phyloP scores from a whole-genome alignment of 495 filamentous ascomycete species.

The Astrothelium subdiscretum region DNA sequence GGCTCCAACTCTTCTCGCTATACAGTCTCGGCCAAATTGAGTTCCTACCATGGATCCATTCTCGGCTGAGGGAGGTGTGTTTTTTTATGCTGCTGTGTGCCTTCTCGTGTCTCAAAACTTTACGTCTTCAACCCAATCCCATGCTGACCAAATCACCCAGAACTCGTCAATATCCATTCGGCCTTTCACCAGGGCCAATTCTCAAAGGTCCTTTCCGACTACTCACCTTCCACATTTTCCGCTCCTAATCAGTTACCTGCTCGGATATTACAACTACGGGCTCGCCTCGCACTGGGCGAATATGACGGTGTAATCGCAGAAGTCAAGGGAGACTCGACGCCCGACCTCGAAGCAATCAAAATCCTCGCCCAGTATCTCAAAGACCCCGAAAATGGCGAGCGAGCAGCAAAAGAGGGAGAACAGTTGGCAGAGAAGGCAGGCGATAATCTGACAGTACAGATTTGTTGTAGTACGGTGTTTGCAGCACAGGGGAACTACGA shows the following conservation, averaged over 20 bases:
- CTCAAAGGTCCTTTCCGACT: conserved; percentile 60
- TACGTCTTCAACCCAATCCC: conserved; percentile 8
- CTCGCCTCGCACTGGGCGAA: conserved; percentile 70
- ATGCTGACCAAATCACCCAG: conserved; percentile 31
- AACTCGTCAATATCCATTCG: conserved; percentile 91
- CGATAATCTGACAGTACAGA: conserved; percentile 73
- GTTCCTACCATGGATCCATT: conserved; percentile 96
- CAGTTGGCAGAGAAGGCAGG: conserved; percentile 48
- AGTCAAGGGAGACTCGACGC: conserved; percentile 47
- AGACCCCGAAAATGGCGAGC: conserved; percentile 40
- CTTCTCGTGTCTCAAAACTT: neutral
- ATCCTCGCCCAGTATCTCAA: conserved; percentile 58
- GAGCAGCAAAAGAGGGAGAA: conserved; percentile 52
- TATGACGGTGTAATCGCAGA: conserved; percentile 56
- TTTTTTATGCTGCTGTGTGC: neutral
- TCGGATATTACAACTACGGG: conserved; percentile 68
- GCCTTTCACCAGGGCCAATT: conserved; percentile 91
- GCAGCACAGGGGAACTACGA: conserved; percentile 66
- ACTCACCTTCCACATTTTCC: conserved; percentile 63
- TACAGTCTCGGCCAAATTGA: too few species aligned
- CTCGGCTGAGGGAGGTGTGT: conserved; percentile 69
- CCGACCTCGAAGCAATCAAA: conserved; percentile 68
- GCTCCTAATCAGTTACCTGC: conserved; percentile 64
- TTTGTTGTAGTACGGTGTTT: conserved; percentile 66
- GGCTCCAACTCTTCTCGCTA: neutral